phyloP scores from a whole-genome alignment of 129 eudicot species.

The Tanacetum coccineum region DNA sequence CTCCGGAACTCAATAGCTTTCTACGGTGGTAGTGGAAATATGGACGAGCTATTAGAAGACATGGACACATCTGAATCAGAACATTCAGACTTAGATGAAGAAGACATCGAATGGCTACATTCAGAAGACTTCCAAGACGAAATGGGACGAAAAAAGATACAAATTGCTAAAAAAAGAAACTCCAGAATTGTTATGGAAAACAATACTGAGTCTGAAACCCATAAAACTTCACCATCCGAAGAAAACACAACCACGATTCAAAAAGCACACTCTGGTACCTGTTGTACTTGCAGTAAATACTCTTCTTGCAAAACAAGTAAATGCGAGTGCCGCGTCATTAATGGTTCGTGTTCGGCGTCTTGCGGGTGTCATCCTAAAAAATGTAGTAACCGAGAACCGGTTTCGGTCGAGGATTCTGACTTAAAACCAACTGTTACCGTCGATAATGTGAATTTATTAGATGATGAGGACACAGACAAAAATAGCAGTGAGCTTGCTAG shows the following conservation, averaged over 20 bases:
- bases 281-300: constrained; percentile 69
- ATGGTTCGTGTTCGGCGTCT: constrained; percentile 42
- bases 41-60: constrained; percentile 40
- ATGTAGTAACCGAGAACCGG: constrained; percentile 60
- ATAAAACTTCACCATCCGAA: constrained; percentile 24
- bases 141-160: constrained; percentile 33
- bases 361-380: constrained; percentile 60
- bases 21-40: constrained; percentile 34
- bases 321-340: constrained; percentile 71
- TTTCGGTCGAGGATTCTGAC: constrained; percentile 17
- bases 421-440: constrained; percentile 25
- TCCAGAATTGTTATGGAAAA: constrained; percentile 25
- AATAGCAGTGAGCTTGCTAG: constrained; percentile 48
- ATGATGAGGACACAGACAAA: constrained; percentile 29
- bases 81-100: constrained; percentile 32
- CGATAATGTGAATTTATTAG: constrained; percentile 11
- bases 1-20: constrained; percentile 46
- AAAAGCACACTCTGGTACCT: constrained; percentile 27
- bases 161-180: constrained; percentile 31
- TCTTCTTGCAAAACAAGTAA: constrained; percentile 80
- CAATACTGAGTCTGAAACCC: constrained; percentile 17
- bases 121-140: constrained; percentile 41
- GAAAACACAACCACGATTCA: constrained; percentile 7
- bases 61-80: constrained; percentile 89
- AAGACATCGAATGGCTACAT: constrained; percentile 42